phyloP scores from a whole-genome alignment of 1,139 yeast genomes.

The Scheffersomyces lignicola region DNA sequence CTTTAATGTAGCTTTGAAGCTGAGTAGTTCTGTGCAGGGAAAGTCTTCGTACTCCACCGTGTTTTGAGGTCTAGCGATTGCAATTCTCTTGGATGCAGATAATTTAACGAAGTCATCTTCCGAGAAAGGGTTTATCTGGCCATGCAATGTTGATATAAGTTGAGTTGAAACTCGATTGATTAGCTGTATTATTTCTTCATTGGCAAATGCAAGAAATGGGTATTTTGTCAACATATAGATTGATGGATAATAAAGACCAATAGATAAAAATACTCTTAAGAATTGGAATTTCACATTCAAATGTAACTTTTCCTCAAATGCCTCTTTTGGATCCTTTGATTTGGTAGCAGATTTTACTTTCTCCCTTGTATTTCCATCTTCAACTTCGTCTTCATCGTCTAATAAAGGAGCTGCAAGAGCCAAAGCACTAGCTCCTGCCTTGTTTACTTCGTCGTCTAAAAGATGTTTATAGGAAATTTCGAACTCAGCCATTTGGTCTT shows the following conservation, averaged over 20 bases:
- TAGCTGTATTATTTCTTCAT: slow-evolving; percentile 50
- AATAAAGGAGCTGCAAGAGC: slow-evolving; percentile 86
- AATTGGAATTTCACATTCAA: slow-evolving; percentile 38
- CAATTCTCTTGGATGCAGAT: slow-evolving; percentile 22
- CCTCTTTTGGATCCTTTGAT: slow-evolving; percentile 10
- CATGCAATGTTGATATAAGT: slow-evolving; percentile 53
- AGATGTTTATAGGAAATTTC: slow-evolving; percentile 49
- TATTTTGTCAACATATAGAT: slow-evolving; percentile 58
- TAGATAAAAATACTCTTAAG: slow-evolving; percentile 53
- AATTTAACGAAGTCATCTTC: slow-evolving; percentile 21
- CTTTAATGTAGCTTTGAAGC: slow-evolving; percentile 33
- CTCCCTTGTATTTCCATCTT: slow-evolving; percentile 13
- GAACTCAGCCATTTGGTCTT: slow-evolving; percentile 39
- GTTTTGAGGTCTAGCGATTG: slow-evolving; percentile 34
- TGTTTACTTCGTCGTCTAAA: slow-evolving; percentile 60
- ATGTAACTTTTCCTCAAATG: slow-evolving; percentile 18
- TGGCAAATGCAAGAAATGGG: slow-evolving; percentile 63
- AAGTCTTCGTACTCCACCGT: slow-evolving; percentile 30
- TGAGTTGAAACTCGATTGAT: slow-evolving; percentile 51
- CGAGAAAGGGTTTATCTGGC: slow-evolving; percentile 16
- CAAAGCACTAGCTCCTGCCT: slow-evolving; percentile 74
- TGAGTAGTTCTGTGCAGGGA: slow-evolving; percentile 17
- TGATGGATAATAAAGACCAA: slow-evolving; percentile 67
- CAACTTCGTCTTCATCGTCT: slow-evolving; percentile 54
- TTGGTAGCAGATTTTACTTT: slow-evolving; percentile 7